These are phyloP conservation scores for Blepharisma stoltei DNA, from an alignment of 73 alveolate genomes.

Conservation along the genomic window DNA sequence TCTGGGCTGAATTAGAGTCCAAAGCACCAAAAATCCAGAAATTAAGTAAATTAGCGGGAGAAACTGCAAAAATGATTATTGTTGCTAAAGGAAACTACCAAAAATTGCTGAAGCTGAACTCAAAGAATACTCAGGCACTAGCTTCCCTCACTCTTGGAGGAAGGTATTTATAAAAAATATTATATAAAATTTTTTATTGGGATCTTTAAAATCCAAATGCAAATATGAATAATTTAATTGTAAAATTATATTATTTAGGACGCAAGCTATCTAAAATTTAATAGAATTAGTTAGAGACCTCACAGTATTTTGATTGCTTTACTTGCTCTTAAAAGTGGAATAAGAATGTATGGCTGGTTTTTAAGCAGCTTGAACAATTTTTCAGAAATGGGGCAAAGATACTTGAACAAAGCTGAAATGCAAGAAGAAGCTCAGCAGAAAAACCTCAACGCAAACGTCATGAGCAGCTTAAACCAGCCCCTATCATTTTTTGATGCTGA, in stretches of 20 bases:
- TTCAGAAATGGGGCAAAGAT: slow-evolving; percentile 2
- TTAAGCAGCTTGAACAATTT: not conserved
- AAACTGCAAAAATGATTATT: not conserved
- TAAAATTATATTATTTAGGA: too few species aligned
- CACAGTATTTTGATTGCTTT: too few species aligned
- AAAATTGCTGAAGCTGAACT: not conserved
- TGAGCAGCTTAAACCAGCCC: not conserved
- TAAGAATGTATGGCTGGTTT: slow-evolving; percentile 15
- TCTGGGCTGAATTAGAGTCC: not conserved
- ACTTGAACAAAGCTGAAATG: not conserved
- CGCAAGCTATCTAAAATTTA: too few species aligned
- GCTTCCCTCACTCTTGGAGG: too few species aligned
- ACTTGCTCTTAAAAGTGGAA: too few species aligned
- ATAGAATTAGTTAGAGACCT: too few species aligned
- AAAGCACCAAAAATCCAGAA: not conserved
- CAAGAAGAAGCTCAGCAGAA: slow-evolving; percentile 11
- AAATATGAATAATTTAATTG: too few species aligned
- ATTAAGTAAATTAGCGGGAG: not conserved
- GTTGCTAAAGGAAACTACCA: not conserved
- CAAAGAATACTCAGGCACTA: slow-evolving; percentile 7
- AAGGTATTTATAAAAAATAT: too few species aligned
- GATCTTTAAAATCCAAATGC: too few species aligned
- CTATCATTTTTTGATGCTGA: slow-evolving; percentile 1
- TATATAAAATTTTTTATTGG: too few species aligned
- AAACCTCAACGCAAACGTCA: not conserved